Conservation (phyloP, 441 rosid genomes). For the Erodium moschatum region DNA sequence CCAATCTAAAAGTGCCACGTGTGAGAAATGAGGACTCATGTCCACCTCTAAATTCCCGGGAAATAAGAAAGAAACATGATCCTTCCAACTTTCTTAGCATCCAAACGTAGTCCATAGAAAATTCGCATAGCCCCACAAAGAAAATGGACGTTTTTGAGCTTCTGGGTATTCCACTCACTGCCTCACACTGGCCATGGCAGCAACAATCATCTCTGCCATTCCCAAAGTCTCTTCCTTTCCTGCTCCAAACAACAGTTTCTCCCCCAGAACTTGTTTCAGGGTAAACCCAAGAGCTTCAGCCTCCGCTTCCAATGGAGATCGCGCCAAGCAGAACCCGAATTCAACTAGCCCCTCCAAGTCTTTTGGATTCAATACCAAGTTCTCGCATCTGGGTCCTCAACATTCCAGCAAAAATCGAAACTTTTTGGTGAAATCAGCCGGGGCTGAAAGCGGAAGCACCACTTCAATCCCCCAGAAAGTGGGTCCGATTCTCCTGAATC, state of each 20-base stretch:
- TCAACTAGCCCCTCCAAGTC: conserved; percentile 15
- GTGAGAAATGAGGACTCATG: neutral
- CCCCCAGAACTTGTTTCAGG: conserved; percentile 16
- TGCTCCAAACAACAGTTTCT: conserved; percentile 13
- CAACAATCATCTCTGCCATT: conserved; percentile 24
- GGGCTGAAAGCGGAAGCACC: conserved; percentile 34
- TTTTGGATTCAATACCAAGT: conserved; percentile 27
- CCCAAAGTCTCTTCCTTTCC: conserved; percentile 20
- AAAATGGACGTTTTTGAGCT: conserved; percentile 21
- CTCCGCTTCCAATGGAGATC: conserved; percentile 25
- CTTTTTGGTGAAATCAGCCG: conserved; percentile 32
- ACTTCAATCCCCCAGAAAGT: conserved; percentile 47
- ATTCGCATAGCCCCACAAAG: neutral
- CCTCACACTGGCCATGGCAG: conserved; percentile 37
- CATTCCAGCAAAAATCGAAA: conserved; percentile 24
- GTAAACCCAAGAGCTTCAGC: neutral
- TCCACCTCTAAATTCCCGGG: neutral
- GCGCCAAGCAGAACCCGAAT: conserved; percentile 11
- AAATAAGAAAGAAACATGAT: neutral
- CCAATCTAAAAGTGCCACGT: neutral
- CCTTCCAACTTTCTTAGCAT: neutral
- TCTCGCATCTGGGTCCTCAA: conserved; percentile 37
- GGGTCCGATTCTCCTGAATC: neutral
- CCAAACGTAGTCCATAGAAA: conserved; percentile 35
- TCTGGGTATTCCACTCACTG: conserved; percentile 14